Evolutionary conservation across 768 basidiomycete genomes (phyloP), one percentile per base, ranked within the genome.

Genomic region (Pholiota microspora): DNA sequence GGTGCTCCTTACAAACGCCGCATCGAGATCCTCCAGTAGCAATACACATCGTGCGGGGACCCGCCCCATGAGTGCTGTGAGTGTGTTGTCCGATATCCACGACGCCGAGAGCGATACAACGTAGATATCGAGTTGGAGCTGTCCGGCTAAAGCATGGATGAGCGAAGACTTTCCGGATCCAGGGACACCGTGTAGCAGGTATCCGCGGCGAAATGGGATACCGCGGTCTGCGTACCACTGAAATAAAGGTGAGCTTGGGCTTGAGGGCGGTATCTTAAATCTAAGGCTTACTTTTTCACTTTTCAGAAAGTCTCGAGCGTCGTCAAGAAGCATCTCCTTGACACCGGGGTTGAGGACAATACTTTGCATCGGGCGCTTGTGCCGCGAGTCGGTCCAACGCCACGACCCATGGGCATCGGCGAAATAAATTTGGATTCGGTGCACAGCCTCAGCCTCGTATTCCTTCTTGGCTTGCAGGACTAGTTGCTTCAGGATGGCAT

Each of bases 221-320:
- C 92, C 92, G 62, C 92, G 86, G 69, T 92, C 89, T n/a, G 89
- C 89, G 62, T 94, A 94, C 92, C 92, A 94, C 84, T 90, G 23
- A 28, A 50, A 12, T 51, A 36, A 57, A 45, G 36, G 53, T 49
- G 45, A 49, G 31, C 49, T 44, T 27, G 35, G 24, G 5, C 4
- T n/a, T 21, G 36, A 47, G 13, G 13, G 46, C 18, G 53, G 44
- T 13, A n/a, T n/a, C n/a, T n/a, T n/a, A 40, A 32, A 49, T 16
- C 1, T 5, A 35, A 40, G 45, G 38, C 54, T 31, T 65, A 81
- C 88, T 80, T 89, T 91, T 70, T 93, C 91, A 54, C 85, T 86
- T 61, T 82, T 84, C 62, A 94, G 78, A 68, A 93, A 94, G 67
- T 93, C 92, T 56, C 84, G 81, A 21, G 91, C 82, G 57, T 94